Percentiles rank a stretch among this genome's conserved stretches.
Evolutionary conservation across 805 yeast species (phyloP).

Genomic region (Wickerhamia fluorescens): DNA sequence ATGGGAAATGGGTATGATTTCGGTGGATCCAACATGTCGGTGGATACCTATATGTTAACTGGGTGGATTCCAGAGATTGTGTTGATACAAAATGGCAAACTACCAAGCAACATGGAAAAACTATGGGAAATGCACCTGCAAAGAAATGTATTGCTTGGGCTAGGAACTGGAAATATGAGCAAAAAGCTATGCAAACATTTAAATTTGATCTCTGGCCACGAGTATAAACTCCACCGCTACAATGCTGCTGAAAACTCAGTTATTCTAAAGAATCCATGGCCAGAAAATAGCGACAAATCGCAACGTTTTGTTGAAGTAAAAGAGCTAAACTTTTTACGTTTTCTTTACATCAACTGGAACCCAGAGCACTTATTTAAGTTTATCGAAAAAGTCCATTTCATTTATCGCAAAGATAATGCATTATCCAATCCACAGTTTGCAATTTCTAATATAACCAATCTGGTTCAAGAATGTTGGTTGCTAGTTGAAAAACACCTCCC

Average conservation of each 20-base stretch:
- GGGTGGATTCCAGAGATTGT: constrained; percentile 70
- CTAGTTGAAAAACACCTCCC: constrained; percentile 44
- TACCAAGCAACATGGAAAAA: constrained; percentile 15
- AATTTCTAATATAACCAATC: constrained; percentile 24
- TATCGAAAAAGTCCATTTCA: constrained; percentile 9
- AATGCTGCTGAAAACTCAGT: constrained; percentile 15
- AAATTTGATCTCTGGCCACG: constrained; percentile 54
- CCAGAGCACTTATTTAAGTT: constrained; percentile 22
- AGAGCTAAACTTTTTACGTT: constrained; percentile 29
- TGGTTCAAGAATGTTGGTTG: constrained; percentile 34
- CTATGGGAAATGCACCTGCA: constrained; percentile 19
- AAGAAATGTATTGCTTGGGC: constrained; percentile 44
- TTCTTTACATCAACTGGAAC: constrained; percentile 67
- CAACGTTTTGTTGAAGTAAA: constrained; percentile 13
- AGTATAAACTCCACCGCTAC: constrained; percentile 45
- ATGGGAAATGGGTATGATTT: constrained; percentile 53
- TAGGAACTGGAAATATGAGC: constrained; percentile 58
- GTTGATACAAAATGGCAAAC: constrained; percentile 21
- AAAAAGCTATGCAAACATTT: constrained; percentile 22
- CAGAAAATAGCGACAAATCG: constrained; percentile 9
- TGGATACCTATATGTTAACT: constrained; percentile 56
- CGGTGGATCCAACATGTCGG: constrained; percentile 69
- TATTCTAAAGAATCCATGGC: constrained; percentile 31
- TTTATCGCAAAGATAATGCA: too few species aligned
- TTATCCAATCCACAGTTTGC: constrained; percentile 38